Evolutionary conservation across 768 basidiomycete genomes (phyloP), one percentile per base, ranked within the genome.

Genomic region (Hydnomerulius pinastri): DNA sequence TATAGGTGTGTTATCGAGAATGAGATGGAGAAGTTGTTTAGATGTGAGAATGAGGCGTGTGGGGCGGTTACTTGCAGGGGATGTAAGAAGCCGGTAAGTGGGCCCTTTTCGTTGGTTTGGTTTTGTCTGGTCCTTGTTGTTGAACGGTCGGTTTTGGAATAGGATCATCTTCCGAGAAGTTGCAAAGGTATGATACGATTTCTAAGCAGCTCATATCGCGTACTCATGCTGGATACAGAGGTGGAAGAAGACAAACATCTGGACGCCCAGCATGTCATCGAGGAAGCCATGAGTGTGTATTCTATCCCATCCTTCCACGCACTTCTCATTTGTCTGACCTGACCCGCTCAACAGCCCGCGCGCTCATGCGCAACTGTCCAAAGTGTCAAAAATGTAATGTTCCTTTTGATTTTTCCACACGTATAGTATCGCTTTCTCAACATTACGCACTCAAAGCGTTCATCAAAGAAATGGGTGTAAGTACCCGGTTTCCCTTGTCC

Each of bases 241-340:
- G 72, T 79, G 54, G 86, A 89, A 52, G 79, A 85, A 11, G 91
- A 94, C 64, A 82, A 78, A 53, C 79, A 82, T 42, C 67, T 94
- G 13, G 84, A 91, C 66, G 84, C 80, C 11, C 77, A 84, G 47
- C 92, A 95, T 70, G 66, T 77, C 1, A 77, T 97, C 24, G 94
- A 97, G 64, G 94, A 97, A 62, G 94, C 93, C 3, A 97, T 97
- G 94, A 91, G 90, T 88, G 62, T 8, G 78, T 70, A 6, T 45
- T 44, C 29, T 40, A 46, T 21, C 24, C n/a, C 25, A 44, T 13
- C 35, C 1, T 38, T 23, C 28, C 7, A 27, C 33, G 15, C 35
- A n/a, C n/a, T n/a, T 44, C 29, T 38, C 11, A 36, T 23, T 13
- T 45, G 23, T 30, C 35, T 48, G 29, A 56, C 58, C n/a, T n/a